Evolutionary conservation across 2,329 filamentous ascomycete species (phyloP).

Genomic region (Arthrobotrys sphaeroides): DNA sequence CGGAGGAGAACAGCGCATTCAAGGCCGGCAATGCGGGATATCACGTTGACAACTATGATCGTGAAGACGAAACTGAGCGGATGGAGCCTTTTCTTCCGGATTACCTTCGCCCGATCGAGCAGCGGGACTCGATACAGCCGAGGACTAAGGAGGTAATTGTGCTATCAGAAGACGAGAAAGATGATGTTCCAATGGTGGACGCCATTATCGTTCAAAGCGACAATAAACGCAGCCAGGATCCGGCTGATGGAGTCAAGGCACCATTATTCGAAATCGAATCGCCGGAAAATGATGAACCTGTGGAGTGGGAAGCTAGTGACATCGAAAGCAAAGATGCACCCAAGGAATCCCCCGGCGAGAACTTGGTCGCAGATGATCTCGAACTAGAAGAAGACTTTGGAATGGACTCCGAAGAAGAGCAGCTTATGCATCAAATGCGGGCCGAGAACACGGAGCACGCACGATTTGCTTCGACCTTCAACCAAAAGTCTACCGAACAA

Average conservation of each 20-base stretch:
- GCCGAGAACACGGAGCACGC: conserved; percentile 93
- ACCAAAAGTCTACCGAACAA: conserved; percentile 72
- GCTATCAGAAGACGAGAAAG: conserved; percentile 36
- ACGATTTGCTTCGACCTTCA: conserved; percentile 87
- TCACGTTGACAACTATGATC: conserved; percentile 37
- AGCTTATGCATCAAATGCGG: conserved; percentile 84
- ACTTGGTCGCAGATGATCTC: conserved; percentile 35
- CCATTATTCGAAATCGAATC: not conserved
- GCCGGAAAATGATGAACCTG: conserved; percentile 48
- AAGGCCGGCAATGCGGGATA: conserved; percentile 30
- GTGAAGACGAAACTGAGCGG: conserved; percentile 27
- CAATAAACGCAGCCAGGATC: not conserved
- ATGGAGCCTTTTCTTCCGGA: conserved; percentile 12
- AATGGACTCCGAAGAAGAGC: conserved; percentile 77
- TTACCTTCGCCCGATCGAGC: conserved; percentile 37
- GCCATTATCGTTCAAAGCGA: not conserved
- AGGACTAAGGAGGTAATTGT: conserved; percentile 14
- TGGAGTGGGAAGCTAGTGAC: conserved; percentile 59
- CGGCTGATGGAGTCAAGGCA: not conserved
- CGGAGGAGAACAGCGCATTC: conserved; percentile 27
- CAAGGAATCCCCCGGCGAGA: not conserved
- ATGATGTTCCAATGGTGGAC: conserved; percentile 42
- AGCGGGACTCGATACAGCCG: conserved; percentile 35
- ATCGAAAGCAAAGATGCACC: conserved; percentile 54
- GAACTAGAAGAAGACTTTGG: conserved; percentile 59